phyloP scores from a whole-genome alignment of 257 asterid genomes.

The Solanum rostratum region DNA sequence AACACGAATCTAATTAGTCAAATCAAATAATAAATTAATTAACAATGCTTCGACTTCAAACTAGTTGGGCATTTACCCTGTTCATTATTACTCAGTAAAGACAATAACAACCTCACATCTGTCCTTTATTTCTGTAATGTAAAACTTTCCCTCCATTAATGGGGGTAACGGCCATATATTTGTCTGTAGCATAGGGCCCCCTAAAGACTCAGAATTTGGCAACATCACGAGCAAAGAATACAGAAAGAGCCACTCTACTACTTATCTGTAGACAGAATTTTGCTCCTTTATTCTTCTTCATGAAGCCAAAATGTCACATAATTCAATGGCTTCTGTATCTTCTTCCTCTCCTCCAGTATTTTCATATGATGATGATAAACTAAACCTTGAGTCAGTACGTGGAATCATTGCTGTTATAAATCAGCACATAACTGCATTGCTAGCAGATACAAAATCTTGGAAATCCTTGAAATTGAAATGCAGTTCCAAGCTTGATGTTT shows the following conservation, averaged over 20 bases:
- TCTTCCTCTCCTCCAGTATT: conserved; percentile 11
- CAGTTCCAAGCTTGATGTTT: conserved; percentile 45
- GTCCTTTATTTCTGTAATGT: not conserved
- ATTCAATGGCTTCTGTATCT: conserved; percentile 35
- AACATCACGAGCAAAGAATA: conserved; percentile 37
- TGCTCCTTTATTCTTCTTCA: conserved; percentile 10
- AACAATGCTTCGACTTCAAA: not conserved
- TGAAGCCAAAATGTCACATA: conserved; percentile 22
- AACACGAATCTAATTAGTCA: not conserved
- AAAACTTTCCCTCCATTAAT: conserved; percentile 19
- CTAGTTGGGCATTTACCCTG: not conserved
- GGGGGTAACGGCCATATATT: conserved; percentile 20
- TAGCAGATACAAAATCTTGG: conserved; percentile 21
- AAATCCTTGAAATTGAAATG: conserved; percentile 35
- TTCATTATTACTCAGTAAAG: not conserved
- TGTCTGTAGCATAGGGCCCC: conserved; percentile 28
- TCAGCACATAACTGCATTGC: conserved; percentile 26
- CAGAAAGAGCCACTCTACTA: conserved; percentile 2
- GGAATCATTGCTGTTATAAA: conserved; percentile 32
- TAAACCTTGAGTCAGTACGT: conserved; percentile 38
- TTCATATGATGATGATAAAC: conserved; percentile 24
- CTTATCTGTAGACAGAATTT: conserved; percentile 2
- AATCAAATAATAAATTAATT: not conserved
- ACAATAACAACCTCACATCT: not conserved
- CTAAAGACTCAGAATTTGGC: conserved; percentile 26